Conservation (phyloP, 1,139 yeast genomes). For the Protomyces pachydermus region DNA sequence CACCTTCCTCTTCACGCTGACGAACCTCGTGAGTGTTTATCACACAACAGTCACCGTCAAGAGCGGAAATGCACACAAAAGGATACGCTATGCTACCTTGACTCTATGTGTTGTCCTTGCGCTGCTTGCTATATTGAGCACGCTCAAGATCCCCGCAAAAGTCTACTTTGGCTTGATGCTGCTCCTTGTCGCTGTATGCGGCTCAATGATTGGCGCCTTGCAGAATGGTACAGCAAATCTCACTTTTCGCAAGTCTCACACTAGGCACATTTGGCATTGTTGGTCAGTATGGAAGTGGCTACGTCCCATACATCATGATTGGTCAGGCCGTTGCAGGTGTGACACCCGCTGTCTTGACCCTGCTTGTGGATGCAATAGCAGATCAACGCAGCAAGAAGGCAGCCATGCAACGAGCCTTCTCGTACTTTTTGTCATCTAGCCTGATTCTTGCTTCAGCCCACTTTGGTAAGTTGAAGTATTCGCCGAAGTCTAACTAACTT, state of each 20-base stretch:
- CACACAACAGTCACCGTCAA: constrained; percentile 64
- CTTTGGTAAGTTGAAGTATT: constrained; percentile 44
- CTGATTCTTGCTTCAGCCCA: constrained; percentile 11
- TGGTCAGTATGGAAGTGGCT: constrained; percentile 6
- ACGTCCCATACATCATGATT: constrained; percentile 13
- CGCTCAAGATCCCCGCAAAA: constrained; percentile 44
- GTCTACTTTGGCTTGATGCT: constrained; percentile 48
- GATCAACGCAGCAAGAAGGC: neutral
- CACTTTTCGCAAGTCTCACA: neutral
- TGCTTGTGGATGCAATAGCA: constrained; percentile 10
- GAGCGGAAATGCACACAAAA: constrained; percentile 55
- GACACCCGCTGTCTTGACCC: constrained; percentile 17
- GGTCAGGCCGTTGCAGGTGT: constrained; percentile 26
- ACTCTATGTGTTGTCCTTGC: constrained; percentile 51
- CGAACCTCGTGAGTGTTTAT: constrained; percentile 58
- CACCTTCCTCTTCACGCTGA: constrained; percentile 80
- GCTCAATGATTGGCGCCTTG: constrained; percentile 55
- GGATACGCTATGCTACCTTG: constrained; percentile 56
- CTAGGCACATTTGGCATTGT: constrained; percentile 7
- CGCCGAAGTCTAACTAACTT: neutral
- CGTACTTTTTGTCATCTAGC: constrained; percentile 13
- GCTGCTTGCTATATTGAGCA: constrained; percentile 41
- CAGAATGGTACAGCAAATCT: constrained; percentile 68
- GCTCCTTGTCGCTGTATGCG: constrained; percentile 45
- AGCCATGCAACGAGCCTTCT: constrained; percentile 6